Conservation (phyloP, 2,329 filamentous ascomycete species). For the Colletotrichum incanum region DNA sequence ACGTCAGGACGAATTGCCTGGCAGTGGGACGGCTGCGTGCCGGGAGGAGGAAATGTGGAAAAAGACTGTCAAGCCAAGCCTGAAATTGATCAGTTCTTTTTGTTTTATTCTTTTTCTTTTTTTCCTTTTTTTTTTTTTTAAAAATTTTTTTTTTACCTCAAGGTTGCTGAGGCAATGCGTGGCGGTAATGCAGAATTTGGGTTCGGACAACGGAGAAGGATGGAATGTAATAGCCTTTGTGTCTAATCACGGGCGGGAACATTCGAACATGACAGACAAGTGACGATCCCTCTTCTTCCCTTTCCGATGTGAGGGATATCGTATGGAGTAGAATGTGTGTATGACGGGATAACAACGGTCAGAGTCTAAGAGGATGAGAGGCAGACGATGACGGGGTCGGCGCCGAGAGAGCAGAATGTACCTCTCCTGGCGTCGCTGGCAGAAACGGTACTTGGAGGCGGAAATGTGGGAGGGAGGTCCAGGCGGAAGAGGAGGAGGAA, state of each 20-base stretch:
- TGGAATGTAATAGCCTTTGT: constrained; percentile 16
- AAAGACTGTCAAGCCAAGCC: constrained; percentile 29
- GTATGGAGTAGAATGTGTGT: background rate
- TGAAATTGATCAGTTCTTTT: background rate
- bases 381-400: background rate
- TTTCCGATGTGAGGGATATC: constrained; percentile 1
- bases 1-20: constrained; percentile 38
- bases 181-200: constrained; percentile 19
- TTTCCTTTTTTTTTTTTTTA: constrained; percentile 10
- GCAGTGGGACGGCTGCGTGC: constrained; percentile 38
- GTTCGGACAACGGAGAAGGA: constrained; percentile 8
- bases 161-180: constrained; percentile 37
- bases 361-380: background rate
- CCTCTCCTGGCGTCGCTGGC: no score
- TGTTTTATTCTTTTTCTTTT: background rate
- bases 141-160: constrained; percentile 6
- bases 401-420: no score
- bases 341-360: no score
- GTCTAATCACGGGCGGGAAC: background rate
- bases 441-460: background rate
- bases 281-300: background rate
- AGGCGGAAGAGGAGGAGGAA: background rate
- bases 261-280: background rate
- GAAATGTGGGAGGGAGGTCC: constrained; percentile 19
- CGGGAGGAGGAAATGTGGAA: constrained; percentile 33